A percentile compares a stretch with the other conserved stretches of the same genome.
Evolutionary conservation across 2,329 filamentous ascomycete genomes (phyloP).

Genomic region (Pestalotiopsis sp.): DNA sequence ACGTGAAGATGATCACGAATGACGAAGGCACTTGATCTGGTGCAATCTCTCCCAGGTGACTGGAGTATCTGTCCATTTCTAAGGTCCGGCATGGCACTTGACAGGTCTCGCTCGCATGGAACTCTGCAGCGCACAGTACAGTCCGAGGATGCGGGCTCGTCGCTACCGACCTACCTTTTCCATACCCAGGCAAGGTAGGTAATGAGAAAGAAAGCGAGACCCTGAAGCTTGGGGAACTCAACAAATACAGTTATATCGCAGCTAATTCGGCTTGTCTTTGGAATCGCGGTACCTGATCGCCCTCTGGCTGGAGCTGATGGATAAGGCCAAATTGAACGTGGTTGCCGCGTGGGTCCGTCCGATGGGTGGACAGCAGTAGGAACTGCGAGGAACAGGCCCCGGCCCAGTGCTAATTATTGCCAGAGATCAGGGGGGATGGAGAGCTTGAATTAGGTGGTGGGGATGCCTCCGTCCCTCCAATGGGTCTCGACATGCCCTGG

Average conservation of each 20-base stretch:
- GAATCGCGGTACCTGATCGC: not conserved
- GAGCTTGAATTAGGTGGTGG: conserved; percentile 12
- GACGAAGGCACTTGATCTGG: not conserved
- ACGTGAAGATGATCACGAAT: conserved; percentile 1
- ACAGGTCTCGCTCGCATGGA: not conserved
- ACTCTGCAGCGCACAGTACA: not conserved
- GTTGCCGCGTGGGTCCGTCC: not conserved
- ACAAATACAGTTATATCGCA: not conserved
- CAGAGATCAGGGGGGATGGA: conserved; percentile 6
- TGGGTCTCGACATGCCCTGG: conserved; percentile 3
- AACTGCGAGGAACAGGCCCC: not conserved
- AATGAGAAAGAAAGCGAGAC: not conserved
- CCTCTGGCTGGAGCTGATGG: not conserved
- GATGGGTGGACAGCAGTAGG: not conserved
- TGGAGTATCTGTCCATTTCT: not conserved
- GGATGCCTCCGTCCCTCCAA: not conserved
- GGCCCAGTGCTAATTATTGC: not conserved
- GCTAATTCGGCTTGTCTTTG: not conserved
- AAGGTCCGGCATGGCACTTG: not conserved
- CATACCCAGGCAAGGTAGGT: not conserved
- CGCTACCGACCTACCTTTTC: no score
- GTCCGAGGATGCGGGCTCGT: not conserved
- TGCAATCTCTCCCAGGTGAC: not conserved
- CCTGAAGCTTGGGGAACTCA: no score
- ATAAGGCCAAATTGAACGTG: conserved; percentile 3